Evolutionary conservation across 345 rosid genomes (phyloP), one percentile per base, ranked within the genome.

Genomic region (Melaleuca alternifolia): DNA sequence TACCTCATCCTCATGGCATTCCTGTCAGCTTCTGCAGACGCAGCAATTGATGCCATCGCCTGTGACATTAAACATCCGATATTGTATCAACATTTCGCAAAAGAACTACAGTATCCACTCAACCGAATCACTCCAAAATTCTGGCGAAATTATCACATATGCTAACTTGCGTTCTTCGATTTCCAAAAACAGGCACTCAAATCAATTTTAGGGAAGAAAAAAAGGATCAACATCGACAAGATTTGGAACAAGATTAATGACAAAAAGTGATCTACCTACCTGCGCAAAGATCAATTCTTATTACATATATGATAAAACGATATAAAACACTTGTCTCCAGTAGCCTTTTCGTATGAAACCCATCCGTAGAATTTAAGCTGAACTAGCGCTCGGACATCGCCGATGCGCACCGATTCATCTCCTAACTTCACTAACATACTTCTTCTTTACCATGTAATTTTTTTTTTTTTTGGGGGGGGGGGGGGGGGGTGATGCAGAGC

Each of bases 1-100:
- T 84, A 95, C 99, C 99, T 96, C 90, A 97, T 20, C 90, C 95
- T 94, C 95, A 94, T 93, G 59, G 99, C 99, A 61, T 96, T 94
- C 85, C 94, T 90, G 88, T 96, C 98, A 2, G 96, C 99, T 85
- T 94, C 99, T 3, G 93, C 93, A 23, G 98, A 94, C 1, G 98
- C 95, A 79, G 96, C 95, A 87, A 97, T 96, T 7, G 99, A 97
- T 51, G 99, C 99, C 99, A 97, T 96, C 16, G 99, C 99, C 99
- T 96, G 92, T 41, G 77, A 84, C 50, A 86, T 28, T 65, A 85
- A 56, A 23, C 62, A 85, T 61, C 54, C 5, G 62, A 83, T 51
- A 10, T 83, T 0, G 5, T 44, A 50, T 50, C 0, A 5, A 51
- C 33, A 83, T 83, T 54, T 51, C 4, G 7, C 26, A 0, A 18